These are phyloP conservation scores for Tephrocybe rancida DNA, from an alignment of 768 basidiomycete species.

Conservation along the genomic window DNA sequence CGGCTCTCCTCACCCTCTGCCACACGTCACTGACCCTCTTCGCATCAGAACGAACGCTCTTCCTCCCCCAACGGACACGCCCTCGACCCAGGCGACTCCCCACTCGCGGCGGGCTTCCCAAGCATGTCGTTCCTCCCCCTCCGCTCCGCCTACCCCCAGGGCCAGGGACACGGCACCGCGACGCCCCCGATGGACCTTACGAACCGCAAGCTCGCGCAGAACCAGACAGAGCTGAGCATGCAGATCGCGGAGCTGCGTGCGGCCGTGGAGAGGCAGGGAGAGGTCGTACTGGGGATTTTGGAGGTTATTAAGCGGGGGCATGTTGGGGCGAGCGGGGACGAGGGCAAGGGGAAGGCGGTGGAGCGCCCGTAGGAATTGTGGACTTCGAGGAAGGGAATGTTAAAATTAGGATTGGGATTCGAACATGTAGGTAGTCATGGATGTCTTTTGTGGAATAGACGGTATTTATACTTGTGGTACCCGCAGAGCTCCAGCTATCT, in stretches of 20 bases:
- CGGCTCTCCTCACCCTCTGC: not conserved
- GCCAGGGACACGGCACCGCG: no score
- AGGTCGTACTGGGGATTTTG: slow-evolving; percentile 44
- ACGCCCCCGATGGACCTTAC: slow-evolving; percentile 45
- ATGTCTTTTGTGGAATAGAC: no score
- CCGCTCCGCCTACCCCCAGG: not conserved
- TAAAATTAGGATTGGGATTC: no score
- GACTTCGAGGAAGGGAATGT: no score
- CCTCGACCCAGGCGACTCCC: not conserved
- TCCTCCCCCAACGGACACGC: not conserved
- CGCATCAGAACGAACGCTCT: not conserved
- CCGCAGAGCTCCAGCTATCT: no score
- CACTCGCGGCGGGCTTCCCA: not conserved
- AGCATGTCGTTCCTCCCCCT: slow-evolving; percentile 2
- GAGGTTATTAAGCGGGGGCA: slow-evolving; percentile 8
- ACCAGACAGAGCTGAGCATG: slow-evolving; percentile 63
- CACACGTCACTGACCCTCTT: not conserved
- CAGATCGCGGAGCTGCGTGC: slow-evolving; percentile 63
- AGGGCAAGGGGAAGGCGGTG: no score
- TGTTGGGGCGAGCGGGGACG: no score
- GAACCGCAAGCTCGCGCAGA: slow-evolving; percentile 64
- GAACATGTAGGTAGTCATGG: no score
- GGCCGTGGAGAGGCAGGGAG: slow-evolving; percentile 61
- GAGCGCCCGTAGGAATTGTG: no score
- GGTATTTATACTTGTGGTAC: no score